These are phyloP conservation scores for Oidiodendron maius DNA, from an alignment of 495 filamentous ascomycete genomes.

Conservation along the genomic window DNA sequence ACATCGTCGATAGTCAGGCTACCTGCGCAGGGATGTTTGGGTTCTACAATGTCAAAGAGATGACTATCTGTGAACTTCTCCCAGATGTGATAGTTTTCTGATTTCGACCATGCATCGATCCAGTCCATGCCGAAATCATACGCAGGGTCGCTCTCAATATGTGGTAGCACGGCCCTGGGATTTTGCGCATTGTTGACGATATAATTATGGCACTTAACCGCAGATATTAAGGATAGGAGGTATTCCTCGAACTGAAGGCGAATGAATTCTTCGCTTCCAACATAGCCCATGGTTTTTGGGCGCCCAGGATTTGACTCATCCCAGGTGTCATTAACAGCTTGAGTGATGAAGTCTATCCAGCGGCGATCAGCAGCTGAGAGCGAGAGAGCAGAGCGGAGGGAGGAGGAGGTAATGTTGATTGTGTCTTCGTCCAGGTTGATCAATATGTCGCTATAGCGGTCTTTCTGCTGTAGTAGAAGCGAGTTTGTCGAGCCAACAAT, in stretches of 20 bases:
- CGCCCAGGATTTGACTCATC: constrained; percentile 82
- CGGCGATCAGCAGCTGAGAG: constrained; percentile 84
- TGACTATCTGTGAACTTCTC: constrained; percentile 67
- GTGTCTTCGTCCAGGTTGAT: constrained; percentile 92
- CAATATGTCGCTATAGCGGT: constrained; percentile 95
- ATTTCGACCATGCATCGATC: constrained; percentile 72
- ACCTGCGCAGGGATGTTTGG: constrained; percentile 89
- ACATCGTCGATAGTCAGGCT: constrained; percentile 92
- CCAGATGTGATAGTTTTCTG: constrained; percentile 87
- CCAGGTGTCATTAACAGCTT: constrained; percentile 93
- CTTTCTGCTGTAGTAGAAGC: constrained; percentile 84
- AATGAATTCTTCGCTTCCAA: constrained; percentile 97
- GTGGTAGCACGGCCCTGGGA: constrained; percentile 50
- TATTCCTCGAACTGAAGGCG: constrained; percentile 98
- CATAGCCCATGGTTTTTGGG: constrained; percentile 90
- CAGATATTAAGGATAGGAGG: constrained; percentile 78
- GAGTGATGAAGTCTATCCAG: constrained; percentile 94
- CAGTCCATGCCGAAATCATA: constrained; percentile 74
- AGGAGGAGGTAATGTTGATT: constrained; percentile 75
- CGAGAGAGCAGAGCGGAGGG: constrained; percentile 68
- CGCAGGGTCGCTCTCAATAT: constrained; percentile 80
- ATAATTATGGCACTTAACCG: constrained; percentile 84
- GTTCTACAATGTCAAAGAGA: constrained; percentile 89
- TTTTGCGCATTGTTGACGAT: constrained; percentile 55
- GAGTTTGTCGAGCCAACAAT: constrained; percentile 97